Base-by-base conservation (phyloP, 495 filamentous ascomycete genomes). In the Daldinia concentrica region DNA sequence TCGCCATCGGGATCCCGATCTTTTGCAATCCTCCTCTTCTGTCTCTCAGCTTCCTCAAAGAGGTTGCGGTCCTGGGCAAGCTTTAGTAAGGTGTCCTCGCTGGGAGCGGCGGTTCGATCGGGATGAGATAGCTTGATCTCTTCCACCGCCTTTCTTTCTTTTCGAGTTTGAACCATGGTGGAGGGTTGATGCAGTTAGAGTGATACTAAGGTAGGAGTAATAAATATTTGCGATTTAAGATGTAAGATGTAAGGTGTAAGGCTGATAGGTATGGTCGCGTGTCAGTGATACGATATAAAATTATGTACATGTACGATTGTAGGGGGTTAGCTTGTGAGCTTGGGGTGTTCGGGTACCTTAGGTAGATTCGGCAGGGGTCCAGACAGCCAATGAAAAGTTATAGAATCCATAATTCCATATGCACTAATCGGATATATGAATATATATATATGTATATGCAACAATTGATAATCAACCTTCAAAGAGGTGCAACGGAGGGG, bases 81-180 rank as follows among this genome's bases (percentile, higher is more conserved):
- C 51, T 91, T 82, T 15, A 92, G 81, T 30, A 93, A 81, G 0
- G 91, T 92, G 66, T 86, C 81, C 56, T 85, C 79, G 50, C 80
- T 84, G 24, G 84, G 85, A 29, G 68, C 82, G n/a, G 73, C 82
- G 27, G 80, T 82, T 58, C 87, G 83, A 74, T 91, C 87, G 32
- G 90, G 88, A 14, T 90, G 85, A 39, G 76, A 75, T 32, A 91
- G 85, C 58, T 86, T 85, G 76, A 91, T 81, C 51, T 85, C 79
- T 37, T 78, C 77, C 45, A 75, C 80, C 26, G 80, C 79, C 58
- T 86, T 79, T 79, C 78, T 79, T 73, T 86, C 82, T 76, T 78
- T 83, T 59, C 80, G 80, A 68, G 79, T 83, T 63, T 78, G 78
- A 22, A 82, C 83, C 83, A 84, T 85, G 5, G 39, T 26, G 62